Conservation (phyloP, 2,329 filamentous ascomycete genomes). For the Penicillium concentricum region DNA sequence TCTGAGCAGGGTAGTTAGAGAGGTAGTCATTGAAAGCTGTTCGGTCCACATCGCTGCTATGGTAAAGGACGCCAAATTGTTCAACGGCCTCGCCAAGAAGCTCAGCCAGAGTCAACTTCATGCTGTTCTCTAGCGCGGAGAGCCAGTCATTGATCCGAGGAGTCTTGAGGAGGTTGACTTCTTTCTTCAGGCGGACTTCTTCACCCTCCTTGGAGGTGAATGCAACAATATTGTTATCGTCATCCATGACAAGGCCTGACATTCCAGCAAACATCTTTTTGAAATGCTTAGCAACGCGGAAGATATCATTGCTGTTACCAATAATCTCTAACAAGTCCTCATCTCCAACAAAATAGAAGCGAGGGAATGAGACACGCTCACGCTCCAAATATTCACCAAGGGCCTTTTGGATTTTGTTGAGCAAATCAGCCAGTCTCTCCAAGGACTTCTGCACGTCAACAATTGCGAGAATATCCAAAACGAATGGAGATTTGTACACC, state of each 20-base stretch:
- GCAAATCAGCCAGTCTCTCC: constrained; percentile 89
- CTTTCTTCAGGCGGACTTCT: constrained; percentile 79
- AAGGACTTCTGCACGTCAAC: constrained; percentile 93
- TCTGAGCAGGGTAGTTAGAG: constrained; percentile 81
- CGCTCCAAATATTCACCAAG: constrained; percentile 97
- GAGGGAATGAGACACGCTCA: constrained; percentile 93
- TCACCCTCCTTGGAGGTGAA: constrained; percentile 97
- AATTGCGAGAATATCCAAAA: constrained; percentile 94
- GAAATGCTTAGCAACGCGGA: constrained; percentile 96
- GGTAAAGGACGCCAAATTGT: constrained; percentile 76
- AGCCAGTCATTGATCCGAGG: constrained; percentile 99
- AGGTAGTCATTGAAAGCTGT: constrained; percentile 77
- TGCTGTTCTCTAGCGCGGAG: constrained; percentile 83
- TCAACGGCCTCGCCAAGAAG: constrained; percentile 82
- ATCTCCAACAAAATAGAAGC: constrained; percentile 99
- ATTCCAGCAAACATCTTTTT: constrained; percentile 99
- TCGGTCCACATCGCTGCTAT: constrained; percentile 67
- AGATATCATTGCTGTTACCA: constrained; percentile 95
- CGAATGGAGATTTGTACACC: constrained; percentile 92
- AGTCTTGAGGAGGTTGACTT: constrained; percentile 88
- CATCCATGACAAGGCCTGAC: constrained; percentile 84
- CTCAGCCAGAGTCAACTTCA: constrained; percentile 93
- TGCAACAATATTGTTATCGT: constrained; percentile 83
- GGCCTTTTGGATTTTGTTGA: constrained; percentile 99
- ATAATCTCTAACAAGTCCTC: constrained; percentile 99